Evolutionary conservation across 495 filamentous ascomycete species (phyloP).

Genomic region (Paragyromitra xinjiangensis): DNA sequence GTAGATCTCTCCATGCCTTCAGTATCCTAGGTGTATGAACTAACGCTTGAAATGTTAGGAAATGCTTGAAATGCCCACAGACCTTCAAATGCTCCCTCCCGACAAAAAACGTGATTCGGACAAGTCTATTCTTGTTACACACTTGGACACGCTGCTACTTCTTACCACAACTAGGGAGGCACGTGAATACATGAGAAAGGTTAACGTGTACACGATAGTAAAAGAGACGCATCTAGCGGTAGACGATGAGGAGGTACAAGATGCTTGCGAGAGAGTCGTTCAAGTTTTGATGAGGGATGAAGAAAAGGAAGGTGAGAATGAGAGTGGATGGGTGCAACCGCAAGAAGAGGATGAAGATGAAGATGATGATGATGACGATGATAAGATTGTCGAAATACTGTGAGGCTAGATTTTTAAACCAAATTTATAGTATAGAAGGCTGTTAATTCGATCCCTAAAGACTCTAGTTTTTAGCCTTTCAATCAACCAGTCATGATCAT

Average conservation of each 20-base stretch:
- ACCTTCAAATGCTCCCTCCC: conserved; percentile 84
- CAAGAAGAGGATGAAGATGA: conserved; percentile 57
- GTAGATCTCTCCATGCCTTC: conserved; percentile 69
- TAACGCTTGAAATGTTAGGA: conserved; percentile 62
- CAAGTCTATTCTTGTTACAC: conserved; percentile 76
- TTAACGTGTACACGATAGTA: conserved; percentile 89
- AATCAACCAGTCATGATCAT: neutral
- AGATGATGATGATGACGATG: conserved; percentile 60
- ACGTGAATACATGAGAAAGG: conserved; percentile 72
- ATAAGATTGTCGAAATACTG: conserved; percentile 62
- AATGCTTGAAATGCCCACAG: conserved; percentile 78
- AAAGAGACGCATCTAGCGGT: conserved; percentile 83
- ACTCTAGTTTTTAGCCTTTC: conserved; percentile 5
- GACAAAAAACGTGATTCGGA: conserved; percentile 87
- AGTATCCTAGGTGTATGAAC: conserved; percentile 58
- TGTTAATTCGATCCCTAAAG: conserved; percentile 3
- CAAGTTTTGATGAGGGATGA: conserved; percentile 92
- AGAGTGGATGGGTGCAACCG: conserved; percentile 50
- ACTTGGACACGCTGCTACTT: conserved; percentile 85
- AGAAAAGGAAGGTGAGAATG: conserved; percentile 59
- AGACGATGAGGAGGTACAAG: conserved; percentile 80
- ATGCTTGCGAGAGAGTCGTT: conserved; percentile 87
- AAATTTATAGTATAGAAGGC: conserved; percentile 30
- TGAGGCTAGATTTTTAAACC: conserved; percentile 19
- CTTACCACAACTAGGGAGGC: conserved; percentile 81